Base-by-base conservation (phyloP, 768 basidiomycete genomes). In the Collybiopsis luxurians region DNA sequence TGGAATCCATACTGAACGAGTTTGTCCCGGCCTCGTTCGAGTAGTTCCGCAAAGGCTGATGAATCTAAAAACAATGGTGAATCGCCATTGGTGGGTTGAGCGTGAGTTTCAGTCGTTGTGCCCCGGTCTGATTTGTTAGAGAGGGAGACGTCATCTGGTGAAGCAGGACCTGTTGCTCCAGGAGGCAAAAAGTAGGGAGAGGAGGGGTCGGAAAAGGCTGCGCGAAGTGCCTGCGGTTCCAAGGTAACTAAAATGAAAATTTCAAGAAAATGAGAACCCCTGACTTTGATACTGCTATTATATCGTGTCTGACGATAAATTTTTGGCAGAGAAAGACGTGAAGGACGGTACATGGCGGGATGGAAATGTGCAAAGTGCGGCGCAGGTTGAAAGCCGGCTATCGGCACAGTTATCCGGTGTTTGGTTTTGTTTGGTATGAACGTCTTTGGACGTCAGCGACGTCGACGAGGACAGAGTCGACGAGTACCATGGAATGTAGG, bases 181-280 rank as follows among this genome's bases (percentile, higher is more conserved):
- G 83, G 83, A 2, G 82, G 73, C 46, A 87, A 74, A 59, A 87
- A 75, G 62, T 80, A 89, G n/a, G 86, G 87, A 1, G 86, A 86
- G 0, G 74, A 71, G 2, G 85, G 84, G 60, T 89, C 82, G 30
- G 76, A 76, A 63, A 88, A 88, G 11, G 80, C 80, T 4, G 78
- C 79, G 64, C 78, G 84, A 6, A 89, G 75, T n/a, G 75, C 76
- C 87, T 89, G 62, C 2, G 45, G 36, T 17, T n/a, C n/a, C n/a
- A n/a, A n/a, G n/a, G n/a, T n/a, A n/a, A n/a, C n/a, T n/a, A n/a
- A n/a, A n/a, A n/a, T n/a, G n/a, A n/a, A n/a, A n/a, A n/a, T n/a
- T n/a, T n/a, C n/a, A n/a, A n/a, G n/a, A n/a, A n/a, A n/a, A n/a
- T n/a, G n/a, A n/a, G n/a, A n/a, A n/a, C n/a, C n/a, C n/a, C n/a